phyloP scores from a whole-genome alignment of 2,329 filamentous ascomycete species.

The Apiospora malaysiana region DNA sequence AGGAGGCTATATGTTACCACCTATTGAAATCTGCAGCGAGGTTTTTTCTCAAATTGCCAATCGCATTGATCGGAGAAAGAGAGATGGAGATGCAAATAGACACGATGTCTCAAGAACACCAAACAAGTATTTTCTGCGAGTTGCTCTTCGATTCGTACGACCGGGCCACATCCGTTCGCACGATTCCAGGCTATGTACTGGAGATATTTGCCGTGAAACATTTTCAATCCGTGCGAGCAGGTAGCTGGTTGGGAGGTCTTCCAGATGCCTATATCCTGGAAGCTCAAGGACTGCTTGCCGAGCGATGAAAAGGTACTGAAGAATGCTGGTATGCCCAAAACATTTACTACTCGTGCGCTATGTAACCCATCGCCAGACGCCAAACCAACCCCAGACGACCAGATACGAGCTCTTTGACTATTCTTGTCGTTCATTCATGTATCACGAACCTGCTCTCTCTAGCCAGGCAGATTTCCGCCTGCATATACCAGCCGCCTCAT shows the following conservation, averaged over 20 bases:
- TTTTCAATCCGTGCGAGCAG: neutral
- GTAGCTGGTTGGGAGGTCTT: neutral
- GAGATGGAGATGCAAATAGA: neutral
- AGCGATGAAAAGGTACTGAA: neutral
- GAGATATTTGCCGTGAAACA: neutral
- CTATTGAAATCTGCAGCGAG: conserved; percentile 1
- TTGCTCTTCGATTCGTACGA: neutral
- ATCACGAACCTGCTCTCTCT: neutral
- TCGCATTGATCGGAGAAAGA: neutral
- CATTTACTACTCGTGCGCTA: neutral
- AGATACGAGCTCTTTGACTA: neutral
- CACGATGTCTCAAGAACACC: neutral
- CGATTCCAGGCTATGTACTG: neutral
- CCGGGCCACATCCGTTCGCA: neutral
- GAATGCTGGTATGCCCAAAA: neutral
- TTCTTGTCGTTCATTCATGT: neutral
- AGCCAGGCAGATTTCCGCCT: neutral
- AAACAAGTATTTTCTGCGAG: neutral
- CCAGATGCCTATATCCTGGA: neutral
- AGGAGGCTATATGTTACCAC: neutral
- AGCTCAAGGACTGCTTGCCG: neutral
- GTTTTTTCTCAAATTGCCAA: neutral
- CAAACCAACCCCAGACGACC: neutral
- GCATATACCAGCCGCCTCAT: neutral
- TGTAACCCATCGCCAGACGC: neutral